A percentile compares a stretch with the other conserved stretches of the same genome.
Evolutionary conservation across 352 stramenopile species (phyloP).

Genomic region (Pythium dissimile): DNA sequence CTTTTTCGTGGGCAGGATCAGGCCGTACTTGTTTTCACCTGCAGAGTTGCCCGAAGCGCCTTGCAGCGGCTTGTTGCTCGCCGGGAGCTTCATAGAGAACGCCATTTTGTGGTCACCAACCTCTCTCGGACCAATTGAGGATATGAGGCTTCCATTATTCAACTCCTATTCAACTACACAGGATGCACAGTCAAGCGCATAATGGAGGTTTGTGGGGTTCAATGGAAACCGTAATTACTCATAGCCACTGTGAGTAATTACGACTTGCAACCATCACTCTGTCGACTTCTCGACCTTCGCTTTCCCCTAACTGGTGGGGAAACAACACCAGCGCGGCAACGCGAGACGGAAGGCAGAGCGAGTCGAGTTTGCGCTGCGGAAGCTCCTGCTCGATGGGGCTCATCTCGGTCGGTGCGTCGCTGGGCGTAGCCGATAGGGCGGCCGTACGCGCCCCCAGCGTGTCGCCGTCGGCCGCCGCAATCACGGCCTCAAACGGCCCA

Average conservation of each 20-base stretch:
- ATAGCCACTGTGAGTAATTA: constrained; percentile 5
- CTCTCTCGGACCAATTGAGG: too few species aligned
- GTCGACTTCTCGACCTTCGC: constrained; percentile 10
- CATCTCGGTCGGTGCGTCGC: constrained; percentile 75
- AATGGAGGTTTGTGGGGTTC: too few species aligned
- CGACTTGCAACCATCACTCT: constrained; percentile 13
- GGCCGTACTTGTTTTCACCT: constrained; percentile 41
- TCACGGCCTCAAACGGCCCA: not conserved
- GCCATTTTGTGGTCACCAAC: too few species aligned
- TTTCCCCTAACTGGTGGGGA: constrained; percentile 18
- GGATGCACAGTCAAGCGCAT: too few species aligned
- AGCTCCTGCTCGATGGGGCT: constrained; percentile 45
- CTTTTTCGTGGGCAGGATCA: constrained; percentile 34
- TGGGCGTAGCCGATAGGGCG: constrained; percentile 49
- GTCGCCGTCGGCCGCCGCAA: constrained; percentile 5
- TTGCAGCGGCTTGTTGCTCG: constrained; percentile 30
- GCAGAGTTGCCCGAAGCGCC: not conserved
- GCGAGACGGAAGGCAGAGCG: not conserved
- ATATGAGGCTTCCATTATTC: too few species aligned
- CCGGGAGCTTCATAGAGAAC: constrained; percentile 65
- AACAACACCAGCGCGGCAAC: constrained; percentile 2
- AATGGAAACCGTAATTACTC: not conserved
- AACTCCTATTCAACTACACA: too few species aligned
- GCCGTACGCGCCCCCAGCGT: constrained; percentile 7
- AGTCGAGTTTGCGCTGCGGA: not conserved